Base-by-base conservation (phyloP, 176 grass and related monocot genomes). In the Stipa capillata region DNA sequence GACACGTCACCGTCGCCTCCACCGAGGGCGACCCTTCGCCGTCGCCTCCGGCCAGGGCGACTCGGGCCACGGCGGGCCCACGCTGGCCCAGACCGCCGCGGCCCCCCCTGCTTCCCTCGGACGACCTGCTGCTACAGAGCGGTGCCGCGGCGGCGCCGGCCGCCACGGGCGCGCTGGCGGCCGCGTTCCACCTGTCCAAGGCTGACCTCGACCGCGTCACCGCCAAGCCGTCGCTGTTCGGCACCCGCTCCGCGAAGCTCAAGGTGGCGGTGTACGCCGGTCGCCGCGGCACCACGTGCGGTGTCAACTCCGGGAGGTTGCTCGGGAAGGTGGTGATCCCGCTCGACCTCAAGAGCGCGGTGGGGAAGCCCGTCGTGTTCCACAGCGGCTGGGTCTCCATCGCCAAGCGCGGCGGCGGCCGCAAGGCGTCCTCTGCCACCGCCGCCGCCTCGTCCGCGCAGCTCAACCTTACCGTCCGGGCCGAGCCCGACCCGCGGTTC, bases 271-370 rank as follows among this genome's bases (percentile, higher is more conserved):
- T 97, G 0, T 97, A 92, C 65, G 77, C 79, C 0, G 87, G 90
- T 0, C 73, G 82, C 3, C 17, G 80, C 0, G 92, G 86, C 2
- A 68, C 35, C 5, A 74, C 85, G 0, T 90, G 84, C 54, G 82
- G 85, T 9, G 64, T 73, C 21, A 66, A 37, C 20, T 66, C 77
- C 0, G 87, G 78, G 0, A 10, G 85, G 25, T 39, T 97, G 8
- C 39, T 97, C 0, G 93, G 93, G 7, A 97, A 97, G 82, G 54
- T 97, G 5, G 86, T n/a, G n/a, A n/a, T n/a, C n/a, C n/a, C n/a
- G n/a, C n/a, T n/a, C n/a, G n/a, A n/a, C n/a, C n/a, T n/a, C 21
- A 76, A 54, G 3, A 82, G 37, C 2, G 76, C 90, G 0, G 43
- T 49, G 11, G 69, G 48, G 1, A 85, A 78, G 49, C 69, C 87